Conservation (phyloP, 2,329 filamentous ascomycete species). For the Pseudogymnoascus verrucosus region DNA sequence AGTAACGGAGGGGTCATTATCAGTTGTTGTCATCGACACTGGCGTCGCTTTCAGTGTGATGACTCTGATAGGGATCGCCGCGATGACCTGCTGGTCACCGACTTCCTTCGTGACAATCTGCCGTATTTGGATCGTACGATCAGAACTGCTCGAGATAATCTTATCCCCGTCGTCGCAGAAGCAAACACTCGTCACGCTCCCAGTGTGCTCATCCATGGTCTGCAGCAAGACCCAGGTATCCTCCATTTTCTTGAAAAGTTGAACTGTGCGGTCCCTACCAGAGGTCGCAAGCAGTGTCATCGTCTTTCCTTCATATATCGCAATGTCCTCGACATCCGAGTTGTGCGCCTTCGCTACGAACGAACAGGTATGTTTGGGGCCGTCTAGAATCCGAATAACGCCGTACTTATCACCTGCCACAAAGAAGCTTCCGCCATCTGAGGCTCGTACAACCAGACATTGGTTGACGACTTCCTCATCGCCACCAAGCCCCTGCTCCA, state of each 20-base stretch:
- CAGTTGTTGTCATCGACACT: constrained; percentile 68
- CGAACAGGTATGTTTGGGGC: constrained; percentile 37
- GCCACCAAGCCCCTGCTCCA: constrained; percentile 54
- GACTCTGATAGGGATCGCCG: constrained; percentile 68
- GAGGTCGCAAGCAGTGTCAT: constrained; percentile 69
- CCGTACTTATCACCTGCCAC: constrained; percentile 82
- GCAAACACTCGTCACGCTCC: constrained; percentile 70
- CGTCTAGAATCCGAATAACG: constrained; percentile 64
- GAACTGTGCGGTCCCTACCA: constrained; percentile 83
- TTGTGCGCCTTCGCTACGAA: constrained; percentile 79
- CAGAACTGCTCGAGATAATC: constrained; percentile 76
- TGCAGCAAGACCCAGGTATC: constrained; percentile 71
- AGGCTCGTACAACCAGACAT: constrained; percentile 51
- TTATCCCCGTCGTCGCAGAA: constrained; percentile 60
- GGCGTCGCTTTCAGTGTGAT: constrained; percentile 82
- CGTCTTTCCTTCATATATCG: constrained; percentile 55
- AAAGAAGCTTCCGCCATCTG: constrained; percentile 55
- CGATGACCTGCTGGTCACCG: constrained; percentile 52
- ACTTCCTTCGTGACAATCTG: constrained; percentile 65
- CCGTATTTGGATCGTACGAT: constrained; percentile 78
- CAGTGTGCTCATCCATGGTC: constrained; percentile 85
- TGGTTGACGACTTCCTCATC: constrained; percentile 49
- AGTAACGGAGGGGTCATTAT: constrained; percentile 26
- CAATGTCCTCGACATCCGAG: constrained; percentile 75
- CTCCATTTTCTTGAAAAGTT: constrained; percentile 62